Evolutionary conservation across 1,284 basidiomycete species (phyloP).

Genomic region (Heliocybe sulcata): DNA sequence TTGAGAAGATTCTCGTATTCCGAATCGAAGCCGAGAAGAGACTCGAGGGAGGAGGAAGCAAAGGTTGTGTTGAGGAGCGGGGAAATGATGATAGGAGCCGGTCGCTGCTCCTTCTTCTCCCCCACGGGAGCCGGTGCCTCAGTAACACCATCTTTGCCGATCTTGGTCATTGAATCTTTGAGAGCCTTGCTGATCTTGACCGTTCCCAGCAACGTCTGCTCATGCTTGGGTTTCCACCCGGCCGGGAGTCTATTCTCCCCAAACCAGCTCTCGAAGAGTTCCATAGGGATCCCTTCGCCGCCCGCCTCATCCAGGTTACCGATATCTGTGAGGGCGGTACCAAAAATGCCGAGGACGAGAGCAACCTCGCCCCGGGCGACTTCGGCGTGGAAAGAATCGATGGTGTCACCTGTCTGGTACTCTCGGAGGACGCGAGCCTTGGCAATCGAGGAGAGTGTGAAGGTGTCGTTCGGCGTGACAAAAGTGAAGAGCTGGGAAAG

Average conservation of each 20-base stretch:
- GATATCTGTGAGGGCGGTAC: not conserved
- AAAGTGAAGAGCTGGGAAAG: not conserved
- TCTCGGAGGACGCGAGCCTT: not conserved
- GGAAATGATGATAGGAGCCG: not conserved
- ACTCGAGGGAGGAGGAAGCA: no score
- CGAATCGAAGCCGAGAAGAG: no score
- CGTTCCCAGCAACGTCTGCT: not conserved
- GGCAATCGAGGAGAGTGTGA: not conserved
- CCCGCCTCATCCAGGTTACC: not conserved
- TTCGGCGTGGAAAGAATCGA: conserved; percentile 1
- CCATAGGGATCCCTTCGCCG: not conserved
- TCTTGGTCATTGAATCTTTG: not conserved
- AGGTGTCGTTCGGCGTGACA: not conserved
- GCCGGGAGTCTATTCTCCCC: not conserved
- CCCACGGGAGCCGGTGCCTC: not conserved
- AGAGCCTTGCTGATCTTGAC: not conserved
- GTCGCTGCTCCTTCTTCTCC: not conserved
- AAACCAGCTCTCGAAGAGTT: not conserved
- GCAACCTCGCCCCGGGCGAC: conserved; percentile 1
- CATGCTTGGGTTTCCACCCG: not conserved
- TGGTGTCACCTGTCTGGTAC: not conserved
- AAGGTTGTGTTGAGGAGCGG: not conserved
- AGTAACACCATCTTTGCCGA: not conserved
- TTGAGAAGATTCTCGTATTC: no score
- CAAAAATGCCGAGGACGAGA: conserved; percentile 2